Evolutionary conservation across 2,329 filamentous ascomycete species (phyloP), one percentile per base, ranked within the genome.

Genomic region (Penicillium concentricum): DNA sequence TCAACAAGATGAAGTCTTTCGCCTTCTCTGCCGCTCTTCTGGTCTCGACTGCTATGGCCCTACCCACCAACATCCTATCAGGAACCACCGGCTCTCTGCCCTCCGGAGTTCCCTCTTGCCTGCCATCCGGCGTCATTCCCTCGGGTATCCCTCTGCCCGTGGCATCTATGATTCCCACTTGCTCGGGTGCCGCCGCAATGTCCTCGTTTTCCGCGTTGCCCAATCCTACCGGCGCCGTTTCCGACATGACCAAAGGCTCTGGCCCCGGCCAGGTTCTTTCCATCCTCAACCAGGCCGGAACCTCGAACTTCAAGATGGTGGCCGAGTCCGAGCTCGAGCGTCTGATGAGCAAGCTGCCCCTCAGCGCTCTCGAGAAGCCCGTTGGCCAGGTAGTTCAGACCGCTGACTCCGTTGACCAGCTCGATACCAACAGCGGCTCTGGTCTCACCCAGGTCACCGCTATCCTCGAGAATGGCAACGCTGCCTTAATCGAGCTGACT

Each of bases 361-460:
- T 67, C 26, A 51, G 54, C 39, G 44, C 28, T 12, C 45, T 62
- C 38, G 54, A 56, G 22, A 39, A 51, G 38, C 52, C 63, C 30
- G 57, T 66, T 35, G 64, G 66, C 16, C 18, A 57, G 13, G 59
- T 68, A 38, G 34, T 65, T 42, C 32, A 61, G 48, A 56, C 61
- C 13, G 64, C 62, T 15, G 49, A 55, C 4, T 56, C 56, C 10
- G 44, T 66, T 3, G 57, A 57, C 22, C 61, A 64, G 34, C 62
- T 70, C 9, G 44, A 57, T 44, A 32, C 57, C 16, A 61, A 62
- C 43, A 51, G 60, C 43, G 65, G 57, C 18, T 57, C 61, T 20
- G 60, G 61, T 26, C 55, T 64, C 35, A 56, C 61, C 56, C 55
- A 64, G 39, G 42, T 71, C 38, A 70, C 67, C 43, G 61, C 70